phyloP scores from a whole-genome alignment of 2,329 filamentous ascomycete species.

The Sclerotinia glacialis region DNA sequence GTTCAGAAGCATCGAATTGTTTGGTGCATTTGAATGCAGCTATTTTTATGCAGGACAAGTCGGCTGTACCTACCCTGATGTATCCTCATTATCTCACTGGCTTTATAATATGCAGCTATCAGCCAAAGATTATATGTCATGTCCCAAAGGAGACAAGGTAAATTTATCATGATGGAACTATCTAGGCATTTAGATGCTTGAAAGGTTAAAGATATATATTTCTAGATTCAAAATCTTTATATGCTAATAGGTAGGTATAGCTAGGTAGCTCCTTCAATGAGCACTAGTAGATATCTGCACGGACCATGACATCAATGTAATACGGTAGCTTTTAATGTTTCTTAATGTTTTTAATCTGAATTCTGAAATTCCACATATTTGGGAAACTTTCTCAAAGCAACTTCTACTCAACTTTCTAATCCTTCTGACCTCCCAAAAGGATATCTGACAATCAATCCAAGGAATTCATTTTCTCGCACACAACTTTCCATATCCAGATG shows the following conservation, averaged over 20 bases:
- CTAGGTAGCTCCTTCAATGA: no score
- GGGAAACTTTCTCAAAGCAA: constrained; percentile 12
- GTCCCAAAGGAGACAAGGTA: not conserved
- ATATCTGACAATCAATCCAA: constrained; percentile 3
- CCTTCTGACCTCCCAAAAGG: not conserved
- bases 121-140: not conserved
- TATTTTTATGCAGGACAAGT: constrained; percentile 9
- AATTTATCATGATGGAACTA: not conserved
- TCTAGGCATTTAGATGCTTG: not conserved
- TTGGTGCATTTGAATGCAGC: not conserved
- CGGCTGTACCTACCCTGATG: not conserved
- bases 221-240: no score
- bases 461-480: not conserved
- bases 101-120: not conserved
- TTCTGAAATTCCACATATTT: constrained; percentile 2
- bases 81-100: not conserved
- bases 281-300: not conserved
- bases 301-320: not conserved
- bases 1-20: not conserved
- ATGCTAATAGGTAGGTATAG: no score
- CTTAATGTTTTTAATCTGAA: not conserved
- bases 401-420: not conserved
- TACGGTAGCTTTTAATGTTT: not conserved
- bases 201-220: no score
- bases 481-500: constrained; percentile 36